phyloP scores from a whole-genome alignment of 257 asterid species.

The Cynanchum wilfordii region DNA sequence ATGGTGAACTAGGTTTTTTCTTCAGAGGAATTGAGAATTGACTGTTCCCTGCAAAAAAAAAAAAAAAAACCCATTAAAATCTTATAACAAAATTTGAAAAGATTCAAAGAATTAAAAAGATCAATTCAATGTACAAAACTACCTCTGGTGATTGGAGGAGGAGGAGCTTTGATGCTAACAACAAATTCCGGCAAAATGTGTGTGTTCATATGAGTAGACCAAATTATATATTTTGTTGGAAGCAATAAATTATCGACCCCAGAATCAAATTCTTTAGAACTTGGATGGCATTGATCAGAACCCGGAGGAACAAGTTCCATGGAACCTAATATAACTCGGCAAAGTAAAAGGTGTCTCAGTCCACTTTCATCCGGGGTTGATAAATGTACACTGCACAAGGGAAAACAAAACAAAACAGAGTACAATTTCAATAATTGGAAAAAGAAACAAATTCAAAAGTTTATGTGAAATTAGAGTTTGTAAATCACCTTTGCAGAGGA shows the following conservation, averaged over 20 bases:
- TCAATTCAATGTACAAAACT: not conserved
- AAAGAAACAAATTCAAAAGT: too few relatives aligned
- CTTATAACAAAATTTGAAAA: not conserved
- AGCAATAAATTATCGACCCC: conserved; percentile 27
- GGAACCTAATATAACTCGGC: conserved; percentile 36
- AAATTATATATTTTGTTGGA: conserved; percentile 30
- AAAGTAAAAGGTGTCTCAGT: conserved; percentile 27
- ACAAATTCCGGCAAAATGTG: conserved; percentile 30
- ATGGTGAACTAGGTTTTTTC: conserved; percentile 33
- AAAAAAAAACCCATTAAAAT: not conserved
- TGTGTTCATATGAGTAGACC: conserved; percentile 28
- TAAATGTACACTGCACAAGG: conserved; percentile 15
- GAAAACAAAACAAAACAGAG: not conserved
- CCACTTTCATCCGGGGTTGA: conserved; percentile 29
- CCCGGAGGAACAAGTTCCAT: conserved; percentile 30
- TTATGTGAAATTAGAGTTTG: not conserved
- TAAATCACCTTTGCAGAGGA: conserved; percentile 16
- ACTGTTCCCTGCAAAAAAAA: not conserved
- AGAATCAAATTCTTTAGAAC: conserved; percentile 23
- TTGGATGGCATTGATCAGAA: conserved; percentile 28
- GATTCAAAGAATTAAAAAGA: not conserved
- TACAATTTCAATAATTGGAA: not conserved
- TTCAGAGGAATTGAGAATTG: not conserved
- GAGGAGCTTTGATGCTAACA: conserved; percentile 24
- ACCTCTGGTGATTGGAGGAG: conserved; percentile 11